phyloP scores from a whole-genome alignment of 345 rosid genomes.

The Hirschfeldia incana region DNA sequence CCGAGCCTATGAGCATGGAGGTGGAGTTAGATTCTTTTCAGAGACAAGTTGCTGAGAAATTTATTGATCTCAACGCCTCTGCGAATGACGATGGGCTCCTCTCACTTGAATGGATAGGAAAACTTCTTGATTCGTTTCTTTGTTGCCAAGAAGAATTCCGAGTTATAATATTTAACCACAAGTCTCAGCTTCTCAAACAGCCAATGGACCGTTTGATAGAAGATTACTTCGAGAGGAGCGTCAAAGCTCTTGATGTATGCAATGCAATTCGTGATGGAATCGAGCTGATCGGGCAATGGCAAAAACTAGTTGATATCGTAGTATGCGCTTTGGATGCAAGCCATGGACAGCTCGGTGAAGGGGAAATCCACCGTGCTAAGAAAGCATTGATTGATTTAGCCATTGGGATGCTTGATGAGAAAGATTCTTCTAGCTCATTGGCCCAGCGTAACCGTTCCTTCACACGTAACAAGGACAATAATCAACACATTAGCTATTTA shows the following conservation, averaged over 20 bases:
- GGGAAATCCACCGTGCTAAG: background rate
- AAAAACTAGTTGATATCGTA: background rate
- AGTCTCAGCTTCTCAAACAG: background rate
- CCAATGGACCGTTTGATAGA: background rate
- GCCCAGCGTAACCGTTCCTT: slow-evolving; percentile 1
- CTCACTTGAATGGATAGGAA: background rate
- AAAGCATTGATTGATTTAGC: background rate
- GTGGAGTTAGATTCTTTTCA: background rate
- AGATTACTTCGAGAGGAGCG: background rate
- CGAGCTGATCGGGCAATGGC: background rate
- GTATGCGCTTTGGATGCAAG: background rate
- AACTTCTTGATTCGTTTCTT: background rate
- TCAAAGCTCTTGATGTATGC: background rate
- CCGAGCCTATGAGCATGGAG: background rate
- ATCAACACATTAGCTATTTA: background rate
- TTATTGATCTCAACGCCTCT: background rate
- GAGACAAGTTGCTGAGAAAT: background rate
- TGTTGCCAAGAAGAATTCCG: slow-evolving; percentile 1
- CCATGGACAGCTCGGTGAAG: background rate
- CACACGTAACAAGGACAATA: background rate
- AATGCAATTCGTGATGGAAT: background rate
- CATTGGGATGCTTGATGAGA: background rate
- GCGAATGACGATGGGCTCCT: background rate
- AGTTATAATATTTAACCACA: background rate
- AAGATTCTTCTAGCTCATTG: background rate